Base-by-base conservation (phyloP, 2,329 filamentous ascomycete genomes). In the Xylaria multiplex region DNA sequence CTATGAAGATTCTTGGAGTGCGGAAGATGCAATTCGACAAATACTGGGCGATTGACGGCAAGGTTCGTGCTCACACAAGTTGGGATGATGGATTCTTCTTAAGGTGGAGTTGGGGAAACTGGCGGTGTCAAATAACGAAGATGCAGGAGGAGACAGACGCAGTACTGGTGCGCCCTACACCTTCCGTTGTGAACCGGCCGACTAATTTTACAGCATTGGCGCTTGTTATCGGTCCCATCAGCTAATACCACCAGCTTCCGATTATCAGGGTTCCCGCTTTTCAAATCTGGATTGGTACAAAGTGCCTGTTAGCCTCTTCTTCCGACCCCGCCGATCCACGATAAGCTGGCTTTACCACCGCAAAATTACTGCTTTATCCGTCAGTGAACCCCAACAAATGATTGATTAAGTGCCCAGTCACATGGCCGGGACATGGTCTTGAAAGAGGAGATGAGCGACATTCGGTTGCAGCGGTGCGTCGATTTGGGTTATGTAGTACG, bases 51-150 rank as follows among this genome's bases (percentile, higher is more conserved):
- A 22, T 62, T 59, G 62, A 60, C 53, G 46, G 52, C 63, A 45
- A 48, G 49, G 24, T 30, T n/a, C n/a, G 16, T 49, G 48, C n/a
- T 46, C 54, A 55, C 50, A 4, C 43, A 32, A 43, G 30, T 11
- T 11, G 42, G n/a, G 27, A 60, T 30, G 19, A 35, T 49, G 27
- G n/a, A 6, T 50, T 35, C 27, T n/a, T 16, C 49, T 13, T 5
- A 52, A 55, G 62, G 59, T 57, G 64, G 66, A 65, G 65, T 59
- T 3, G 19, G 24, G 32, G 45, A 9, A 59, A 68, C 56, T 68
- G 60, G 71, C 68, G 70, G 69, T 72, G 69, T 73, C 70, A 43
- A 66, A 42, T 48, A 16, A 30, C 43, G 54, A 61, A 40, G 30
- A 59, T 35, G 54, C 50, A 45, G 55, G 37, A 62, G 49, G 59